Evolutionary conservation across 139 green algal genomes (phyloP).

Genomic region (Volvox africanus): DNA sequence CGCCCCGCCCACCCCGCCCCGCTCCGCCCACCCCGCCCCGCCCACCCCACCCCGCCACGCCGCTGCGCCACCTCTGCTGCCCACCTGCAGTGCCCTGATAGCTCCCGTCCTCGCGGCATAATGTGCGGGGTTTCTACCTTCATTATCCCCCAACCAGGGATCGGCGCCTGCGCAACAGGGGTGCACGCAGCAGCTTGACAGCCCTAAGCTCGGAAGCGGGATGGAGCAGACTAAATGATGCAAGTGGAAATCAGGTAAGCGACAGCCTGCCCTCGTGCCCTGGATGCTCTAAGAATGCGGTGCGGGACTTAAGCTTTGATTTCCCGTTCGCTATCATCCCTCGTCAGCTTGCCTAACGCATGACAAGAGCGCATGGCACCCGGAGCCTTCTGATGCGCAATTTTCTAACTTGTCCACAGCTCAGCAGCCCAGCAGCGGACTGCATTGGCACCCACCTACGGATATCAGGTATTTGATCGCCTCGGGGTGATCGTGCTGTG

Average conservation of each 20-base stretch:
- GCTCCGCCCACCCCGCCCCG: not conserved
- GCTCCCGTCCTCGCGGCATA: slow-evolving; percentile 14
- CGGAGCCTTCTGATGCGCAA: not conserved
- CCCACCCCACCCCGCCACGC: too few species aligned
- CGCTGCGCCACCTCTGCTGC: not conserved
- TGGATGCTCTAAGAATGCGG: not conserved
- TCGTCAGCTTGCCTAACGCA: not conserved
- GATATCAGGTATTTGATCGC: slow-evolving; percentile 35
- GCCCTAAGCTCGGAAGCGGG: not conserved
- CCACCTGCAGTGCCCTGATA: slow-evolving; percentile 24
- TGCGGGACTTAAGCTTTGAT: not conserved
- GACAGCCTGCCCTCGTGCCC: too few species aligned
- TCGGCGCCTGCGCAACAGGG: slow-evolving; percentile 31
- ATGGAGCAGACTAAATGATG: too few species aligned
- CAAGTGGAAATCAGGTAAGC: too few species aligned
- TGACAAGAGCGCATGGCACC: not conserved
- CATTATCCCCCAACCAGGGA: slow-evolving; percentile 37
- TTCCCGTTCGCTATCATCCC: not conserved
- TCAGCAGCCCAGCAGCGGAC: not conserved
- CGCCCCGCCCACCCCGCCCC: too few species aligned
- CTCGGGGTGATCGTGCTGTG: not conserved
- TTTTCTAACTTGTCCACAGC: not conserved
- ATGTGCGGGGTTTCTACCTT: slow-evolving; percentile 31
- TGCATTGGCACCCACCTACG: not conserved
- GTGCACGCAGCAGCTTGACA: not conserved